These are phyloP conservation scores for Eucalyptus grandis DNA, from an alignment of 345 rosid species.

Conservation along the genomic window DNA sequence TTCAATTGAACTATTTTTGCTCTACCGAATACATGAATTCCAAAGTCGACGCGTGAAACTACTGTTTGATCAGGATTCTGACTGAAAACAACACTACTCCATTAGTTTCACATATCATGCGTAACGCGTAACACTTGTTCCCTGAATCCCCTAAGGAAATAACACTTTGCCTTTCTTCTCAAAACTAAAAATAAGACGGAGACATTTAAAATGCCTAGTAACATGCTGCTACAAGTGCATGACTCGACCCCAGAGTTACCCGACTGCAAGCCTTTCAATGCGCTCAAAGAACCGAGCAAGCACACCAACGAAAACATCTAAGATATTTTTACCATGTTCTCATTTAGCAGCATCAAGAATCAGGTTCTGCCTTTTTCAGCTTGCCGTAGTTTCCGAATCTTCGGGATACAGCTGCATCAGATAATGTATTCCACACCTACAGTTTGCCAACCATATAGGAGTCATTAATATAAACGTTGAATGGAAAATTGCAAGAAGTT, in stretches of 20 bases:
- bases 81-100: background rate
- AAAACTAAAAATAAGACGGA: background rate
- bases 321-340: background rate
- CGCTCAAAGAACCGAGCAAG: background rate
- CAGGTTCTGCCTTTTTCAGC: background rate
- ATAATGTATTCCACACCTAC: conserved; percentile 66
- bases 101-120: background rate
- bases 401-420: conserved; percentile 29
- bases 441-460: background rate
- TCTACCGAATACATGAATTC: background rate
- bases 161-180: background rate
- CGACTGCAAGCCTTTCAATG: background rate
- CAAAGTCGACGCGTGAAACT: background rate
- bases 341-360: background rate
- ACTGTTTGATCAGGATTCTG: background rate
- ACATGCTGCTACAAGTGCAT: background rate
- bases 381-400: conserved; percentile 21
- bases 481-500: background rate
- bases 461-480: background rate
- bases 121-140: background rate
- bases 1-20: background rate
- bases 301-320: background rate
- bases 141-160: background rate
- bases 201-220: background rate
- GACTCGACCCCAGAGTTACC: background rate